phyloP scores from a whole-genome alignment of 177 flowering plant species.

The Telopea speciosissima region DNA sequence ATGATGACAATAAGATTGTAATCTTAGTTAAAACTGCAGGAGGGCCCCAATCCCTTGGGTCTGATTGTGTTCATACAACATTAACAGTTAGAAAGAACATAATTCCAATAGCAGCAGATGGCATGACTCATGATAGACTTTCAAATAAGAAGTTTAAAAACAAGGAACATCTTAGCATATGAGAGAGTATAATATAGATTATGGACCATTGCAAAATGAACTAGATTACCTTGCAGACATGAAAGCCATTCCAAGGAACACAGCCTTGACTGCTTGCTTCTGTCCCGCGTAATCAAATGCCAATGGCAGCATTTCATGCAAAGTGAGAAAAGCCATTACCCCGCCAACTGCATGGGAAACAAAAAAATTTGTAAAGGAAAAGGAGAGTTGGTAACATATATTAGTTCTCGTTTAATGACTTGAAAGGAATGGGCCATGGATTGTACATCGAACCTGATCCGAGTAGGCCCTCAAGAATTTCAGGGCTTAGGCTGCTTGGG shows the following conservation, averaged over 20 bases:
- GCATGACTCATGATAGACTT: not conserved
- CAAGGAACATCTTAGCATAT: not conserved
- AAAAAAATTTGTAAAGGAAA: not conserved
- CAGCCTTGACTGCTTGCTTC: slow-evolving; percentile 93
- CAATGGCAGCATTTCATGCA: slow-evolving; percentile 97
- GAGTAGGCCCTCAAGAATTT: slow-evolving; percentile 86
- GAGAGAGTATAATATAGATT: no score
- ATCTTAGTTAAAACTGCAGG: not conserved
- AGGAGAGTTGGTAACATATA: not conserved
- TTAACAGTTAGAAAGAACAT: not conserved
- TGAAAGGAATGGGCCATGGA: not conserved
- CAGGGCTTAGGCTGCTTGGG: slow-evolving; percentile 86
- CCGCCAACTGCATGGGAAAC: slow-evolving; percentile 69
- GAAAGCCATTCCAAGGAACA: slow-evolving; percentile 94
- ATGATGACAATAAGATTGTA: not conserved
- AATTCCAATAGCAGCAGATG: not conserved
- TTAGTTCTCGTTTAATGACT: not conserved
- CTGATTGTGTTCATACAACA: not conserved
- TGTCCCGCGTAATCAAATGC: slow-evolving; percentile 97
- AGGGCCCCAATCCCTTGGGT: not conserved
- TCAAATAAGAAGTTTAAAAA: not conserved
- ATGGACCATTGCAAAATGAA: not conserved
- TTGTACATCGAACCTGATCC: slow-evolving; percentile 60
- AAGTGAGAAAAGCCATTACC: slow-evolving; percentile 95
- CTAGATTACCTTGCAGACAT: slow-evolving; percentile 89